Evolutionary conservation across 2,329 filamentous ascomycete genomes (phyloP).

Genomic region (Lachnellula subtilissima): DNA sequence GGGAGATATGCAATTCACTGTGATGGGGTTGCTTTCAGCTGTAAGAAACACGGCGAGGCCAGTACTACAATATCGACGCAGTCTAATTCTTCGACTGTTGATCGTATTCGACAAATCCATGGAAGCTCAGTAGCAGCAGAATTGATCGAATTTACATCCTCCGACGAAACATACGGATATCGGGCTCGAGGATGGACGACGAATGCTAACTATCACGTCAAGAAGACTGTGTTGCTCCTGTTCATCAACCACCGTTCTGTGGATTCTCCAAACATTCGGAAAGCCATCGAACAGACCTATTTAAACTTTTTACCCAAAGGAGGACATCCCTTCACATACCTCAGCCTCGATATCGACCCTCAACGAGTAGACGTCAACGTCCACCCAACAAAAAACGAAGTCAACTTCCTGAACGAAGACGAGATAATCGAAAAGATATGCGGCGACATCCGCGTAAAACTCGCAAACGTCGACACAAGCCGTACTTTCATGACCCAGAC

Average conservation of each 20-base stretch:
- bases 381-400: slow-evolving; percentile 93
- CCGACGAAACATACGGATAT: slow-evolving; percentile 78
- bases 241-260: slow-evolving; percentile 98
- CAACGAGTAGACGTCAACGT: slow-evolving; percentile 93
- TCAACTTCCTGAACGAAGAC: slow-evolving; percentile 96
- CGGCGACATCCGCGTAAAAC: slow-evolving; percentile 67
- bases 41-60: slow-evolving; percentile 91
- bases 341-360: slow-evolving; percentile 89
- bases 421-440: slow-evolving; percentile 89
- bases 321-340: slow-evolving; percentile 88
- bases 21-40: slow-evolving; percentile 84
- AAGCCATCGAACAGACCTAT: slow-evolving; percentile 87
- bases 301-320: slow-evolving; percentile 84
- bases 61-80: slow-evolving; percentile 77
- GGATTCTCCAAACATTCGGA: slow-evolving; percentile 82
- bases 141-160: slow-evolving; percentile 67
- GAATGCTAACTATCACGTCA: slow-evolving; percentile 92
- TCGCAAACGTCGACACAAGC: slow-evolving; percentile 87
- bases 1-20: slow-evolving; percentile 93
- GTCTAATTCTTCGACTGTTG: slow-evolving; percentile 63
- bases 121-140: slow-evolving; percentile 82
- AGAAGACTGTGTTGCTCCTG: slow-evolving; percentile 78
- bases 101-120: slow-evolving; percentile 88
- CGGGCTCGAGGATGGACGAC: slow-evolving; percentile 75
- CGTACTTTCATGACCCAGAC: slow-evolving; percentile 93